These are phyloP conservation scores for Colletotrichum phormii DNA, from an alignment of 2,329 filamentous ascomycete genomes.

Conservation along the genomic window DNA sequence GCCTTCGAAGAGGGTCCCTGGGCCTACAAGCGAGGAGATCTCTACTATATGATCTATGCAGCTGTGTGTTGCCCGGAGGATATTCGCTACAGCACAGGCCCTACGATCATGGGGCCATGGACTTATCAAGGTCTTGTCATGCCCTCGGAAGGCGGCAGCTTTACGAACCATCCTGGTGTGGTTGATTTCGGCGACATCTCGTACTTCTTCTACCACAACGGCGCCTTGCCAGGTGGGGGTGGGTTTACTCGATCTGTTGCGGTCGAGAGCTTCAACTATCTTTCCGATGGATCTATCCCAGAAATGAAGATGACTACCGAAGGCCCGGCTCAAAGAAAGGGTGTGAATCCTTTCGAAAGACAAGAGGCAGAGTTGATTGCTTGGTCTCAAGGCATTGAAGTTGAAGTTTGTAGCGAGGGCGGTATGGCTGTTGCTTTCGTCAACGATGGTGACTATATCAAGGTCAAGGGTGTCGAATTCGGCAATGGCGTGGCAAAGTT, in stretches of 20 bases:
- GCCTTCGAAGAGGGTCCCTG: slow-evolving; percentile 46
- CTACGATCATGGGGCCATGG: slow-evolving; percentile 34
- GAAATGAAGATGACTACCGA: slow-evolving; percentile 42
- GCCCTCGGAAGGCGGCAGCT: neutral
- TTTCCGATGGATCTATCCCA: slow-evolving; percentile 44
- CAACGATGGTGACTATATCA: slow-evolving; percentile 47
- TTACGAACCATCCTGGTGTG: neutral
- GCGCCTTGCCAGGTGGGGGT: neutral
- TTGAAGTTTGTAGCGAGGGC: slow-evolving; percentile 41
- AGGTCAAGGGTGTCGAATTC: slow-evolving; percentile 46
- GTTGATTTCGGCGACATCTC: neutral
- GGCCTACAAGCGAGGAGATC: slow-evolving; percentile 45
- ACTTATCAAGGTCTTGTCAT: neutral
- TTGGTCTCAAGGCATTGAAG: slow-evolving; percentile 42
- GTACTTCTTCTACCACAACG: neutral
- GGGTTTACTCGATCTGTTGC: neutral
- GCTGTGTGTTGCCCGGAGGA: slow-evolving; percentile 45
- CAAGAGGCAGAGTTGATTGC: slow-evolving; percentile 46
- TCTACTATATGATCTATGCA: slow-evolving; percentile 46
- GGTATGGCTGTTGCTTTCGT: slow-evolving; percentile 42
- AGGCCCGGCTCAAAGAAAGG: slow-evolving; percentile 42
- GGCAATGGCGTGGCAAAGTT: slow-evolving; percentile 42
- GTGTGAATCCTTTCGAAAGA: slow-evolving; percentile 43
- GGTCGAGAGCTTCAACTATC: neutral
- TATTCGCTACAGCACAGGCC: slow-evolving; percentile 45